Evolutionary conservation across 352 stramenopile species (phyloP).

Genomic region (Phytophthora capsici): DNA sequence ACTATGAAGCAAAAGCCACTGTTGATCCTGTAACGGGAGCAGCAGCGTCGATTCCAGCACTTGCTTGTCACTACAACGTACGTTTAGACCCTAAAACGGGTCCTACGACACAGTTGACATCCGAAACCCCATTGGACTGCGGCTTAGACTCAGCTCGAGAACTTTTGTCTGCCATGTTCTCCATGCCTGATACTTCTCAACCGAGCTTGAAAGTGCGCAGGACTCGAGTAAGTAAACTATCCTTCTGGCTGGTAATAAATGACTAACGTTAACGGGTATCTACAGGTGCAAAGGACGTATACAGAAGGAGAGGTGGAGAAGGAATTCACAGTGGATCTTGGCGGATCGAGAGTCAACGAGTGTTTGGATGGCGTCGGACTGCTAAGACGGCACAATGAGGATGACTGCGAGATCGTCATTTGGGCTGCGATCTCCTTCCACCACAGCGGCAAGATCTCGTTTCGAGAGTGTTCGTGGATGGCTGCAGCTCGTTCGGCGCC

Average conservation of each 20-base stretch:
- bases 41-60: conserved; percentile 22
- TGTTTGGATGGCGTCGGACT: conserved; percentile 32
- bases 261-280: background rate
- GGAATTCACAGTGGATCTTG: conserved; percentile 29
- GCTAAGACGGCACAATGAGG: conserved; percentile 24
- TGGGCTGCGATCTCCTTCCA: conserved; percentile 41
- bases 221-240: conserved; percentile 19
- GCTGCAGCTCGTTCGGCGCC: conserved; percentile 20
- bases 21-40: conserved; percentile 29
- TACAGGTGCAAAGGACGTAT: conserved; percentile 23
- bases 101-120: conserved; percentile 29
- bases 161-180: conserved; percentile 27
- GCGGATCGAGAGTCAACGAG: conserved; percentile 25
- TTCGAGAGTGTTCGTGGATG: conserved; percentile 36
- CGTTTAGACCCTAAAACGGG: conserved; percentile 26
- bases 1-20: conserved; percentile 34
- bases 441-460: conserved; percentile 36
- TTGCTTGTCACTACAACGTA: conserved; percentile 34
- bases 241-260: too few relatives aligned
- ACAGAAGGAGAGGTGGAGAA: conserved; percentile 28
- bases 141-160: conserved; percentile 26
- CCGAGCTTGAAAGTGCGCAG: conserved; percentile 22
- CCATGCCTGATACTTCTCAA: conserved; percentile 16
- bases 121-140: conserved; percentile 36
- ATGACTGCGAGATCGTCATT: conserved; percentile 32